Base-by-base conservation (phyloP, 352 stramenopile species). In the Saprolegnia diclina region DNA sequence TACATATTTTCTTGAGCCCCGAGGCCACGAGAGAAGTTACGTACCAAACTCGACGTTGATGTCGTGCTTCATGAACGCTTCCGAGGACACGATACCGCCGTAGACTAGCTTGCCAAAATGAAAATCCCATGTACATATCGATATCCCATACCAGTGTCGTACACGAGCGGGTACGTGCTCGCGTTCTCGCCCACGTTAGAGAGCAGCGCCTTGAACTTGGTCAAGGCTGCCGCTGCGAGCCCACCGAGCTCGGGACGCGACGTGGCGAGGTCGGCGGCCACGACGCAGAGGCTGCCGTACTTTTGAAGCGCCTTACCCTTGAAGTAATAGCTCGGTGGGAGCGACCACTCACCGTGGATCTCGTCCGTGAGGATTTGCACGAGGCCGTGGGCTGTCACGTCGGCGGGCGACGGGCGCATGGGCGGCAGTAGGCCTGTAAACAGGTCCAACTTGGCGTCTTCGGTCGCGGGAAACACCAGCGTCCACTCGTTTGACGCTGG, bases 241-340 rank as follows among this genome's bases (percentile, higher is more conserved):
- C 77, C 45, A 11, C 53, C 68, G 63, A 90, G 75, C n/a, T 81
- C 65, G 9, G 63, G 22, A 19, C 35, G 14, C 16, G 32, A 38
- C 24, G 2, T 54, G 0, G 82, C 76, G 54, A 91, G 73, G 19
- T 86, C 73, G 46, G 79, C 75, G 0, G 85, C 82, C 11, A 93
- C 69, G n/a, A 93, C 66, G 70, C 82, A 89, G 80, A 93, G 88
- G 0, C 78, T 86, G 3, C 79, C 83, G 56, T 85, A 90, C 73
- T 91, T 91, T 59, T 93, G 85, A 22, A 91, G 64, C 13, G 78
- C 64, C 45, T 93, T 93, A 50, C 85, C 83, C 64, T 90, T 91
- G 68, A 93, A 93, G 76, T 93, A 93, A 72, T 93, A 93, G 67
- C 82, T 90, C 26, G 79, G 21, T 35, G 62, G 62, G 16, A 67